Base-by-base conservation (phyloP, 2,329 filamentous ascomycete species). In the Helotiales sp. region DNA sequence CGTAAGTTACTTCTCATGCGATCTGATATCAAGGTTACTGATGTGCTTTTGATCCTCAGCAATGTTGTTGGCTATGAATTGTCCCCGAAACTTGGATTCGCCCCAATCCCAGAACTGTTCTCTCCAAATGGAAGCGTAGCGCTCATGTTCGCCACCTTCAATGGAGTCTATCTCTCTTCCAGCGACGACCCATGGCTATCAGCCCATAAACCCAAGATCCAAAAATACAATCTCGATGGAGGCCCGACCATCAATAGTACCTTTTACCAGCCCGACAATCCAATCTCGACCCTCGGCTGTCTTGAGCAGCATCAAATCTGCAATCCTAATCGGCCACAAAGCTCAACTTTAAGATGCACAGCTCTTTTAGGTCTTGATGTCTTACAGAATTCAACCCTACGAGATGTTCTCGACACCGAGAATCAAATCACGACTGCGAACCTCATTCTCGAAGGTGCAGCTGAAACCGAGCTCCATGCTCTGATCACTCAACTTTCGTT, bases 171-270 rank as follows among this genome's bases (percentile, higher is more conserved):
- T 24, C 7, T 42, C 9, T 24, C 7, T 9, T 25, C 36, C n/a
- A 52, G 50, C 7, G 25, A 52, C 24, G 50, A 44, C 17, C 30
- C 22, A 8, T 52, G 50, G 36, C 50, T 52, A 5, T 30, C 50
- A 10, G 24, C 50, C 1, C 50, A 52, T 12, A 8, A 52, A 42
- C 8, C 2, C 6, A 8, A 7, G 8, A 5, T 9, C 19, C 1
- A 17, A 12, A 27, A 19, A 5, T 22, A 27, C 17, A 17, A 17
- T 8, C 31, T 27, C 19, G 33, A 34, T 15, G 31, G 30, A 9
- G 25, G 12, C 5, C 13, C 12, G 5, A 13, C 22, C 1, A 38
- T 8, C 3, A 52, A 52, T 12, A 17, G 17, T 6, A 42, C 50
- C 13, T 29, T 42, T 24, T 52, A 52, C 30, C 24, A 2, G 2